Conservation (phyloP, 176 grass and related monocot genomes). For the Aechmea fasciata region DNA sequence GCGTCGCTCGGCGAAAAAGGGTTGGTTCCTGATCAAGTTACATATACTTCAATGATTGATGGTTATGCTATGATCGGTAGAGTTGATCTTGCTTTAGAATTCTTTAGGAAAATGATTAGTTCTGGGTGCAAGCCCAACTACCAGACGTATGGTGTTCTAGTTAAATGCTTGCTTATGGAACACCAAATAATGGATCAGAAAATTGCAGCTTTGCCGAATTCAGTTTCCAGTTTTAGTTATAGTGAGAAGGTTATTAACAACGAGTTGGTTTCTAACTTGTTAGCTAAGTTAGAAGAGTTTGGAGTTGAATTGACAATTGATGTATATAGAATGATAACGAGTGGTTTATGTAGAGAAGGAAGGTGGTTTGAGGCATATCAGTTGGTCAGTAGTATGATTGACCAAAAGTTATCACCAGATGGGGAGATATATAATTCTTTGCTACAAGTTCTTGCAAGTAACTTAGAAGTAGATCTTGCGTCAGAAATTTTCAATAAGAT, state of each 20-base stretch:
- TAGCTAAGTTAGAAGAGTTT: conserved; percentile 35
- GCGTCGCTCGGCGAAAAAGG: conserved; percentile 31
- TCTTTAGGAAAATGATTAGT: conserved; percentile 38
- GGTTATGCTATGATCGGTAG: conserved; percentile 43
- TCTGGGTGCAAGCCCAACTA: conserved; percentile 40
- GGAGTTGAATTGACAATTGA: conserved; percentile 32
- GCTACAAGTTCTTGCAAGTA: conserved; percentile 25
- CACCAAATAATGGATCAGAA: conserved; percentile 32
- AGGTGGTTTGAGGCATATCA: conserved; percentile 53
- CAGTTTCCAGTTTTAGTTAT: conserved; percentile 18
- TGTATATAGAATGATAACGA: conserved; percentile 24
- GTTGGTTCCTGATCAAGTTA: conserved; percentile 39
- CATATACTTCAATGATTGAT: conserved; percentile 47
- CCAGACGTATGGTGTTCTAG: conserved; percentile 38
- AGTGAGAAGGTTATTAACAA: conserved; percentile 23
- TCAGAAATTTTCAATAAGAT: conserved; percentile 35
- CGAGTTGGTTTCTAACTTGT: conserved; percentile 30
- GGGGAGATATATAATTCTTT: conserved; percentile 41
- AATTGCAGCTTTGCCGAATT: conserved; percentile 34
- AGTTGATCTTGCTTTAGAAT: conserved; percentile 34
- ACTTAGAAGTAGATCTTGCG: conserved; percentile 42
- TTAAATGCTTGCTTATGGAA: conserved; percentile 49
- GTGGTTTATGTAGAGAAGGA: conserved; percentile 44
- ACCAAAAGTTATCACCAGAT: conserved; percentile 35
- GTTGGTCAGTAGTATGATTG: conserved; percentile 33